phyloP scores from a whole-genome alignment of 805 yeast species.

The Starmerella etchellsii region DNA sequence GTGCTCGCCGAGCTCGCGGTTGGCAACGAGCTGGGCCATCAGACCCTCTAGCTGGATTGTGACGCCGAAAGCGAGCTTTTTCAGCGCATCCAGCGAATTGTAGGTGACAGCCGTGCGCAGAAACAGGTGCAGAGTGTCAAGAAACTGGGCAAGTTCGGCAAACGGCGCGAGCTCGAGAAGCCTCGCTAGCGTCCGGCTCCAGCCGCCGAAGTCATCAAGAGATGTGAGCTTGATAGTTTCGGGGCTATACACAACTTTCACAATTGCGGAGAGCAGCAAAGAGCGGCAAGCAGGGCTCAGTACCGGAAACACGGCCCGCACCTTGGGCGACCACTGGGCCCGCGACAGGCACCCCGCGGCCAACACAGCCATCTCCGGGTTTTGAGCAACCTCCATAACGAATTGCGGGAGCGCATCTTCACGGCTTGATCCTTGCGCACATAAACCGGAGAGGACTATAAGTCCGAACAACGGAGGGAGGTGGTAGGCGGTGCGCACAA shows the following conservation, averaged over 20 bases:
- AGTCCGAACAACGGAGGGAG: slow-evolving; percentile 15
- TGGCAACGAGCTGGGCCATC: slow-evolving; percentile 7
- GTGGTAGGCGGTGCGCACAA: slow-evolving; percentile 3
- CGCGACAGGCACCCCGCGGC: slow-evolving; percentile 14
- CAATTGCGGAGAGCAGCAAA: background rate
- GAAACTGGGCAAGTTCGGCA: background rate
- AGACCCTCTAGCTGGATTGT: slow-evolving; percentile 18
- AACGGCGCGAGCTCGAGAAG: slow-evolving; percentile 1
- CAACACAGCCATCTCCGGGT: background rate
- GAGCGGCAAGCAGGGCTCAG: slow-evolving; percentile 4
- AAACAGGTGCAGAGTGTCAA: slow-evolving; percentile 4
- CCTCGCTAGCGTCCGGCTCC: slow-evolving; percentile 14
- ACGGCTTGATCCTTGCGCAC: background rate
- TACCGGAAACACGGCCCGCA: background rate
- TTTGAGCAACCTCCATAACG: slow-evolving; percentile 1
- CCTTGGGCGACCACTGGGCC: slow-evolving; percentile 11
- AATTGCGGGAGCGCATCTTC: background rate
- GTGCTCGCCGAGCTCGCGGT: background rate
- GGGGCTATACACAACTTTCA: slow-evolving; percentile 6
- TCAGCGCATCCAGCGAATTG: slow-evolving; percentile 4
- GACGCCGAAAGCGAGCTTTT: slow-evolving; percentile 16
- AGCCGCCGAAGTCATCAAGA: slow-evolving; percentile 14
- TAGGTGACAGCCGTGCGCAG: slow-evolving; percentile 7
- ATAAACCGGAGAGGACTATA: slow-evolving; percentile 10
- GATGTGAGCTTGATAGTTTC: background rate